Base-by-base conservation (phyloP, 805 yeast genomes). In the Kregervanrija fluxuum region DNA sequence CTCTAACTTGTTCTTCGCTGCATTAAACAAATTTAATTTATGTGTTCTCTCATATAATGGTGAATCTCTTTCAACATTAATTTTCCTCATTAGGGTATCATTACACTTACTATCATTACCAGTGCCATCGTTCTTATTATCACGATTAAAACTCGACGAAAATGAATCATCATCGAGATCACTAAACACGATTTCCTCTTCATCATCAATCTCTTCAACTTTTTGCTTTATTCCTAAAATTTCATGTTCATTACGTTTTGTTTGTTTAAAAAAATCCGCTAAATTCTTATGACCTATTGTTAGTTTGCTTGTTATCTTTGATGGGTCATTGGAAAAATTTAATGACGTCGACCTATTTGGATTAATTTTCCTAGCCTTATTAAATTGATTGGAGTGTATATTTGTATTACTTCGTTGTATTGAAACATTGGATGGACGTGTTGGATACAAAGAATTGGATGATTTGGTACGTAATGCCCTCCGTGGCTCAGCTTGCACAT, bases 11-110 rank as follows among this genome's bases (percentile, higher is more conserved):
- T 44, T 22, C 11, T 39, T 22, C 6, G 4, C 28, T 22, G 8
- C 28, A 4, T 22, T 22, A 22, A 22, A 22, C 8, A 22, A 22
- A 6, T 22, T 44, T 5, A 44, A 42, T 22, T 46, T 48, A 22
- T 39, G 52, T n/a, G 50, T 54, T 39, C 57, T 49, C 13, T 47
- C 53, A 16, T 49, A 44, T 2, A 51, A 35, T 4, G 61, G 61
- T 2, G 62, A 59, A 46, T 65, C 66, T 15, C 62, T 52, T 36
- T 66, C 54, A 3, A 69, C 64, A 14, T 55, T 57, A 40, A 65
- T 53, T 40, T 65, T 59, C 43, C 60, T 61, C 30, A 49, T 50
- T 8, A 44, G 45, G 28, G 52, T 35, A 9, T 48, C 42, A 31
- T 48, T 51, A 3, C 49, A 48, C 9, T 33, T 8, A 12, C 55